phyloP scores from a whole-genome alignment of 805 yeast genomes.

The Blastobotrys muscicola region DNA sequence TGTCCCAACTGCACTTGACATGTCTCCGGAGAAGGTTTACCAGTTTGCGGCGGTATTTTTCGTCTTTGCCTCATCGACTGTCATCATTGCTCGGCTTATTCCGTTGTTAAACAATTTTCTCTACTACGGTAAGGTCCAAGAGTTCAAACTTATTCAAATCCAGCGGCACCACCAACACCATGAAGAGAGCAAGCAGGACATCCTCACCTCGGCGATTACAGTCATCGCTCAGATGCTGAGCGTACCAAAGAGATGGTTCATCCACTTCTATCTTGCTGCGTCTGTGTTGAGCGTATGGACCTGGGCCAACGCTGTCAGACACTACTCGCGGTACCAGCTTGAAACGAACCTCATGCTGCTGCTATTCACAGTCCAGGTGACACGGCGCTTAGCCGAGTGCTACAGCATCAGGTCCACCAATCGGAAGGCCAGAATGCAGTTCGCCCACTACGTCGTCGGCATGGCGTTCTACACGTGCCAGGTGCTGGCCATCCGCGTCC shows the following conservation, averaged over 20 bases:
- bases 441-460: conserved; percentile 53
- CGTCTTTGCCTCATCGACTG: conserved; percentile 7
- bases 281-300: conserved; percentile 1
- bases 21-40: too few relatives aligned
- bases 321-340: background rate
- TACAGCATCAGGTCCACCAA: conserved; percentile 32
- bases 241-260: conserved; percentile 27
- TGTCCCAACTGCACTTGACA: too few relatives aligned
- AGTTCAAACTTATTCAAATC: background rate
- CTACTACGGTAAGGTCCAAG: conserved; percentile 23
- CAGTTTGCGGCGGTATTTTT: background rate
- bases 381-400: conserved; percentile 44
- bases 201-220: background rate
- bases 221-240: conserved; percentile 9
- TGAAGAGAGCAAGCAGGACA: conserved; percentile 1
- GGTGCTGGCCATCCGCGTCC: background rate
- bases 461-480: conserved; percentile 35
- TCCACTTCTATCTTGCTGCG: conserved; percentile 25
- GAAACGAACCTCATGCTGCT: conserved; percentile 5
- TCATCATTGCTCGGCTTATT: conserved; percentile 8
- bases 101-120: conserved; percentile 16
- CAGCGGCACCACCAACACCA: too few relatives aligned
- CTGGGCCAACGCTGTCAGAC: background rate
- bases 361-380: conserved; percentile 34
- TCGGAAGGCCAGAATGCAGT: conserved; percentile 39